These are phyloP conservation scores for Boletus vermiculosoides DNA, from an alignment of 768 basidiomycete species.

Conservation along the genomic window DNA sequence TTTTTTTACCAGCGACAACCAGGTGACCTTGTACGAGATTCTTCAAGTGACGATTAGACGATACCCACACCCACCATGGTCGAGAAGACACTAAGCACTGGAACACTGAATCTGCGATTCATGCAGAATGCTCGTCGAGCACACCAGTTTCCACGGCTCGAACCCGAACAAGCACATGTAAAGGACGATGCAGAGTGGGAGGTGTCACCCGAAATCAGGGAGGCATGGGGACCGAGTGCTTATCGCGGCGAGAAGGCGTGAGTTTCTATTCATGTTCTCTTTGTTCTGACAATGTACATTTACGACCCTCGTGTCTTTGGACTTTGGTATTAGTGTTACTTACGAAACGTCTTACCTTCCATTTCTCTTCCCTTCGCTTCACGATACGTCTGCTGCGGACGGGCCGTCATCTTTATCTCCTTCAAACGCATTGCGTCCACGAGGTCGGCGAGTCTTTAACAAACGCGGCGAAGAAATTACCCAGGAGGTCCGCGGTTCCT, in stretches of 20 bases:
- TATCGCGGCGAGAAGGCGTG: slow-evolving; percentile 30
- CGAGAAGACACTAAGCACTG: slow-evolving; percentile 56
- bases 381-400: slow-evolving; percentile 24
- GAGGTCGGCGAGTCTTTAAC: slow-evolving; percentile 53
- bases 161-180: slow-evolving; percentile 52
- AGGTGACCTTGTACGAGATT: not conserved
- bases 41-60: not conserved
- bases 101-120: slow-evolving; percentile 64
- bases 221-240: slow-evolving; percentile 46
- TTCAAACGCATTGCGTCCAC: slow-evolving; percentile 28
- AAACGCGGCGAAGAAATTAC: slow-evolving; percentile 49
- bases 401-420: slow-evolving; percentile 21
- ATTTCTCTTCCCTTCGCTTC: slow-evolving; percentile 52
- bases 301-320: slow-evolving; percentile 10
- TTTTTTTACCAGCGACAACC: not conserved
- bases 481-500: slow-evolving; percentile 23
- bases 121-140: slow-evolving; percentile 70
- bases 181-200: slow-evolving; percentile 69
- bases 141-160: slow-evolving; percentile 49
- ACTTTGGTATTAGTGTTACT: slow-evolving; percentile 32
- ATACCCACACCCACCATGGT: slow-evolving; percentile 14
- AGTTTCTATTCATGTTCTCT: slow-evolving; percentile 12
- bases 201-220: slow-evolving; percentile 48
- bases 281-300: slow-evolving; percentile 19
- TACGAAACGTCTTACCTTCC: slow-evolving; percentile 67